Evolutionary conservation across 1,284 basidiomycete species (phyloP), one percentile per base, ranked within the genome.

Genomic region (Agaricales sp.): DNA sequence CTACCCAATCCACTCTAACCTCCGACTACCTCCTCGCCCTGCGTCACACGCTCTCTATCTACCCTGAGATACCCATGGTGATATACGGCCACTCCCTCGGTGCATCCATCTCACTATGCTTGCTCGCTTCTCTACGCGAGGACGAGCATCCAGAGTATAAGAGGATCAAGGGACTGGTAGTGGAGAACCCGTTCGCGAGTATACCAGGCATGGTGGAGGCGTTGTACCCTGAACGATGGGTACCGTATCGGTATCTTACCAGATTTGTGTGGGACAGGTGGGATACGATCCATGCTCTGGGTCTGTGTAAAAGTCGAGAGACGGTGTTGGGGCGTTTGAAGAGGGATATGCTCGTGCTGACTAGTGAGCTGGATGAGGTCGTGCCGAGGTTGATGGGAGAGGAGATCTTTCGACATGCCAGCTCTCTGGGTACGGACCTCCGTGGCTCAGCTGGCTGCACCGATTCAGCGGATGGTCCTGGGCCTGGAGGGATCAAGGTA

Each of bases 21-120:
- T 51, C 60, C 0, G 75, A 77, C 57, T 77, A 75, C 56, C 47
- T 38, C 1, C 52, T 58, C 12, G 59, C 60, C 2, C 58, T 74
- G 4, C 45, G 57, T 2, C 63, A 71, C 54, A 59, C 67, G 1
- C 51, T 62, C 8, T 12, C 46, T 1, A 58, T 52, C 3, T 71
- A 65, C 45, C 66, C 69, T 0, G 55, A 64, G 1, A 24, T 41
- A 41, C 53, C 50, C 1, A 58, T 75, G 48, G 56, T 74, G 3
- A 52, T 75, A 1, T 75, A 75, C 52, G 74, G 75, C 0, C 75
- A 77, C 57, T 75, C 73, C 0, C 64, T 78, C 2, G 75, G 75
- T 3, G 75, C 68, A 0, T 64, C 73, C 1, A 62, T 68, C 14
- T 66, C 73, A 0, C 56, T 71, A 0, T 70, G 72, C 30, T 61